phyloP scores from a whole-genome alignment of 116 monocot species.

The Papilionanthe hybrid region DNA sequence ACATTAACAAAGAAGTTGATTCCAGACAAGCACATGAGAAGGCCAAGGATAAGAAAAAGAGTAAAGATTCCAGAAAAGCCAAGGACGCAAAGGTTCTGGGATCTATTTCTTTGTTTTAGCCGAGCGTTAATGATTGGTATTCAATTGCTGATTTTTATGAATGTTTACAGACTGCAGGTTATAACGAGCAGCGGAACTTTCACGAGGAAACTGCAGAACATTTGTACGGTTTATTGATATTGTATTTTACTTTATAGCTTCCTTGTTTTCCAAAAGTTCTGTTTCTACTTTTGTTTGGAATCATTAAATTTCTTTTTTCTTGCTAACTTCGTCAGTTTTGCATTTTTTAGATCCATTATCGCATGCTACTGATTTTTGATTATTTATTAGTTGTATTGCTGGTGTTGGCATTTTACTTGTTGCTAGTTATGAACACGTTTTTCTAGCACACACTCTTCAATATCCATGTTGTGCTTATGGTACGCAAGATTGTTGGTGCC shows the following conservation, averaged over 20 bases:
- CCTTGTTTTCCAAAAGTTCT: constrained; percentile 1
- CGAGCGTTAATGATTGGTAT: not conserved
- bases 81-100: constrained; percentile 61
- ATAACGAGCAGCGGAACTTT: constrained; percentile 17
- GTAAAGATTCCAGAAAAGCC: constrained; percentile 57
- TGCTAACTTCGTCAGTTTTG: not conserved
- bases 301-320: not conserved
- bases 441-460: not conserved
- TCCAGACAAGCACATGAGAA: constrained; percentile 62
- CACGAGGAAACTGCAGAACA: constrained; percentile 43
- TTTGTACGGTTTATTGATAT: constrained; percentile 28
- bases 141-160: constrained; percentile 9
- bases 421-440: not conserved
- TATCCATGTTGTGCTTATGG: not conserved
- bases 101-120: not conserved
- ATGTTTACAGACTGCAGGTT: constrained; percentile 34
- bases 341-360: not conserved
- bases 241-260: not conserved
- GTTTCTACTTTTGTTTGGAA: not conserved
- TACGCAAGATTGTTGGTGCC: too few species aligned
- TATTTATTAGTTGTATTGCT: constrained; percentile 2
- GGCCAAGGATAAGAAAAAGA: constrained; percentile 79
- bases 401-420: not conserved
- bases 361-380: not conserved
- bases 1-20: constrained; percentile 35